Base-by-base conservation (phyloP, 495 filamentous ascomycete species). In the Penicillium turbatum region DNA sequence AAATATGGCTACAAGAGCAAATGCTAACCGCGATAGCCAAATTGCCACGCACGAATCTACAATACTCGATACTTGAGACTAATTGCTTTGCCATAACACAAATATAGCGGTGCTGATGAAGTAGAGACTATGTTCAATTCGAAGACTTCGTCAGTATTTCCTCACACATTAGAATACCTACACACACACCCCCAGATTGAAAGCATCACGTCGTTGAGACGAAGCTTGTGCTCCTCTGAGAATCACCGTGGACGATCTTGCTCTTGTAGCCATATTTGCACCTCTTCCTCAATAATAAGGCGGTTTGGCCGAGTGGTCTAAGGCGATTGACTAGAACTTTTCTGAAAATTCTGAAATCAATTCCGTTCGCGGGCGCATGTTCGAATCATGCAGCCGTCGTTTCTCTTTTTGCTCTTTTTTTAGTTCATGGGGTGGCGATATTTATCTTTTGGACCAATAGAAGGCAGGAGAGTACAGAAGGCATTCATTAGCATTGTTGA, bases 241-340 rank as follows among this genome's bases (percentile, higher is more conserved):
- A 24, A 4, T 4, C 21, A 24, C 21, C 21, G 4, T 2, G 2
- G 4, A 4, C 2, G 21, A 2, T 31, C 6, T 31, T 12, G 32
- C 12, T 35, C 10, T 35, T 35, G 9, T 13, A n/a, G 32, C 2
- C 32, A 35, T 9, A 35, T 1, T 3, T 35, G 1, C 8, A 13
- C 9, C 1, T 2, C 5, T 2, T 12, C 11, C 13, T 16, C n/a
- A 15, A 16, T 16, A 37, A 37, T 7, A 16, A 48, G 43, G 57
- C 57, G 49, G 52, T 59, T 59, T 59, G 57, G 52, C 47, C 52
- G 57, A 59, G 57, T 55, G 57, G 52, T 60, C 53, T 53, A 56
- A 60, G 48, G 53, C 52, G 52, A 60, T 60, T 60, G 57, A 60
- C 57, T 52, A 50, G 51, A n/a, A n/a, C n/a, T n/a, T n/a, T n/a